Conservation (phyloP, 2,329 filamentous ascomycete genomes). For the Botrytis paeoniae region DNA sequence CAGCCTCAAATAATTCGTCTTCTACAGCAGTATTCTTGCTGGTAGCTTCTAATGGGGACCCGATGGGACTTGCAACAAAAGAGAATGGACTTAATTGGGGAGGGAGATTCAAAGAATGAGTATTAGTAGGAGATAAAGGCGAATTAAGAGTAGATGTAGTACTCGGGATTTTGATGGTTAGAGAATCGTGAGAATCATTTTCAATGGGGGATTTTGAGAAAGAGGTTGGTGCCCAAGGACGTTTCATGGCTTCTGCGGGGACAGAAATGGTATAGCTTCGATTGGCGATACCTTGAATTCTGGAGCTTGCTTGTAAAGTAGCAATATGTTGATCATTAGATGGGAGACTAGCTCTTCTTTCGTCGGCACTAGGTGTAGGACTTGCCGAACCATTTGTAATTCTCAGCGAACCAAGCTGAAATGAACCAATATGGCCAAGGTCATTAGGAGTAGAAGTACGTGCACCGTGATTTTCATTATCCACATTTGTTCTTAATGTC, state of each 20-base stretch:
- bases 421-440: slow-evolving; percentile 55
- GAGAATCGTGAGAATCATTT: slow-evolving; percentile 11
- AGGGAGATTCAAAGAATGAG: slow-evolving; percentile 29
- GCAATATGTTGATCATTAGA: background rate
- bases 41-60: slow-evolving; percentile 43
- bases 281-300: slow-evolving; percentile 23
- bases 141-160: background rate
- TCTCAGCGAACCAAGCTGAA: slow-evolving; percentile 59
- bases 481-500: slow-evolving; percentile 12
- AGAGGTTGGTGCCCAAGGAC: slow-evolving; percentile 24
- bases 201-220: background rate
- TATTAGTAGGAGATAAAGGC: slow-evolving; percentile 2
- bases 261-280: slow-evolving; percentile 31
- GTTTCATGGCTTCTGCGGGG: slow-evolving; percentile 22
- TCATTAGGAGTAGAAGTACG: slow-evolving; percentile 49
- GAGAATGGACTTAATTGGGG: slow-evolving; percentile 39
- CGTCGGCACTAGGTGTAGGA: slow-evolving; percentile 45
- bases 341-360: slow-evolving; percentile 22
- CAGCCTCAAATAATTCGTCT: slow-evolving; percentile 45
- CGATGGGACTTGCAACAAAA: slow-evolving; percentile 36
- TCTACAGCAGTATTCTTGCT: slow-evolving; percentile 50
- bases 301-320: slow-evolving; percentile 10
- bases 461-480: slow-evolving; percentile 17
- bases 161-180: slow-evolving; percentile 18
- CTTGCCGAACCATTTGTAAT: slow-evolving; percentile 59